These are phyloP conservation scores for Gnomoniopsis smithogilvyi DNA, from an alignment of 2,329 filamentous ascomycete species.

Conservation along the genomic window DNA sequence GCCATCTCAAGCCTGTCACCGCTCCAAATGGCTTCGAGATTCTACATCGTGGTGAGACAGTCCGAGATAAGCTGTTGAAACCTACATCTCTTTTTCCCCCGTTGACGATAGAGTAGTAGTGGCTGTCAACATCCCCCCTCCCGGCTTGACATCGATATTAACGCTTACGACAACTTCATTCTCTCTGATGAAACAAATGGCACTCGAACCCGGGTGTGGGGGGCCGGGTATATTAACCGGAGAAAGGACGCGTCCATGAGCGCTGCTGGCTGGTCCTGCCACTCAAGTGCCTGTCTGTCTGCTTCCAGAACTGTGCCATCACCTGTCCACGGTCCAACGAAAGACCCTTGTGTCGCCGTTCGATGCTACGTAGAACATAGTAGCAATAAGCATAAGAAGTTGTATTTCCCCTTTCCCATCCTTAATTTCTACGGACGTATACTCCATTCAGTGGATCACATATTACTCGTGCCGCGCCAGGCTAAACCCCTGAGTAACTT, in stretches of 20 bases:
- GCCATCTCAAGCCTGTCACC: neutral
- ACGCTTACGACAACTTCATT: neutral
- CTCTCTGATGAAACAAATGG: neutral
- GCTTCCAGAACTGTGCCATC: neutral
- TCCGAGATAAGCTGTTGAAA: no score
- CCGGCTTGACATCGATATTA: neutral
- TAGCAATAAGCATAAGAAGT: no score
- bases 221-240: neutral
- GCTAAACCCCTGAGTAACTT: constrained; percentile 4
- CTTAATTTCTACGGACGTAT: constrained; percentile 24
- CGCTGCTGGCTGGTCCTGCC: neutral
- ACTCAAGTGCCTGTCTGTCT: neutral
- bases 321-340: no score
- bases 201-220: neutral
- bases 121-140: no score
- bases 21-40: no score
- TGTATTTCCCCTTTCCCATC: neutral
- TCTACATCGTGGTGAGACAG: no score
- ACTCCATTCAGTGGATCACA: neutral
- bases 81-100: no score
- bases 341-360: neutral
- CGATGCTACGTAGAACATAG: neutral
- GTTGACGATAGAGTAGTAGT: no score
- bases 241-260: neutral
- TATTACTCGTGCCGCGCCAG: neutral